These are phyloP conservation scores for Lecanoromycetidae sp. DNA, from an alignment of 2,329 filamentous ascomycete genomes.

Conservation along the genomic window DNA sequence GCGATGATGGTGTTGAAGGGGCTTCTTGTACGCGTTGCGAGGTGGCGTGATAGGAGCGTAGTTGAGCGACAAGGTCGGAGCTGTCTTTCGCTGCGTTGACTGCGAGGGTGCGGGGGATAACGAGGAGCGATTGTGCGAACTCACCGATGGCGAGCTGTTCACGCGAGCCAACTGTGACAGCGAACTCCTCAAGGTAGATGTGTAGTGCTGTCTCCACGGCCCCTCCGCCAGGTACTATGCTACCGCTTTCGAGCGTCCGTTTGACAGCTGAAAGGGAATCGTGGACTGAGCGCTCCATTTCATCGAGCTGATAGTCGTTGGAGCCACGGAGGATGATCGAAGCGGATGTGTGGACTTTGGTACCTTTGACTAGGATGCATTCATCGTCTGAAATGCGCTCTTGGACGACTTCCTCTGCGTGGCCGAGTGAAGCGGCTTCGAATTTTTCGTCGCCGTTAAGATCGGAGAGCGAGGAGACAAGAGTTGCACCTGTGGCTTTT, in stretches of 20 bases:
- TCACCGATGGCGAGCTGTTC: constrained; percentile 97
- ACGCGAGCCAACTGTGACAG: constrained; percentile 85
- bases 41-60: constrained; percentile 84
- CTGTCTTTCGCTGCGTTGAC: constrained; percentile 96
- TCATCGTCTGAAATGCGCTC: constrained; percentile 98
- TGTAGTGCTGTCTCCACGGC: constrained; percentile 97
- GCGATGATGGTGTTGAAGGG: constrained; percentile 24
- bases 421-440: constrained; percentile 74
- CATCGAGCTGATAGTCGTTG: constrained; percentile 92
- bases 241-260: constrained; percentile 89
- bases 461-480: constrained; percentile 88
- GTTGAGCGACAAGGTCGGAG: constrained; percentile 86
- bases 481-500: constrained; percentile 84
- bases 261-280: constrained; percentile 95
- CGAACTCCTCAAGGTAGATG: constrained; percentile 98
- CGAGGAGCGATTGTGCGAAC: constrained; percentile 86
- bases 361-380: constrained; percentile 92
- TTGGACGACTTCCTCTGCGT: constrained; percentile 92
- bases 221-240: constrained; percentile 90
- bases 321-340: constrained; percentile 91
- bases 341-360: constrained; percentile 84
- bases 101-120: constrained; percentile 91
- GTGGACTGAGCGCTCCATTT: constrained; percentile 98
- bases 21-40: constrained; percentile 84
- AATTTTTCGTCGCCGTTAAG: constrained; percentile 97